Conservation (phyloP, 2,329 filamentous ascomycete genomes). For the Gnomoniopsis smithogilvyi region DNA sequence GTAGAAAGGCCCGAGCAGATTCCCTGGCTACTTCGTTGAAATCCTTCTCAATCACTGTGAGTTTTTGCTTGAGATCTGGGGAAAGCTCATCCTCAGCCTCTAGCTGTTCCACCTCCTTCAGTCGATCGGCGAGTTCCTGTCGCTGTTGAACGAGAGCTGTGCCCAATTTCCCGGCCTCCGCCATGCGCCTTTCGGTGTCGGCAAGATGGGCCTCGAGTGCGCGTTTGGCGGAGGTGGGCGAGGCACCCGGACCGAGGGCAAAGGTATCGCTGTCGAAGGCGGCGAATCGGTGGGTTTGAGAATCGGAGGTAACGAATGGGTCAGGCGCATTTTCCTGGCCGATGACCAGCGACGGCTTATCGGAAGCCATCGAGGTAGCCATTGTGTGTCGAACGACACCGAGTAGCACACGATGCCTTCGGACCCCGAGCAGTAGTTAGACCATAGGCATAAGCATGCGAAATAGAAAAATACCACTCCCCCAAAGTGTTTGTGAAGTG, state of each 20-base stretch:
- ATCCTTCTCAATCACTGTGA: slow-evolving; percentile 86
- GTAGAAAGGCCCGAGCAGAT: slow-evolving; percentile 82
- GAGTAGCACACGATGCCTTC: slow-evolving; percentile 16
- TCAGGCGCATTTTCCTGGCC: slow-evolving; percentile 42
- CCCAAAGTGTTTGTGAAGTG: neutral
- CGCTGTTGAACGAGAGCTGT: slow-evolving; percentile 85
- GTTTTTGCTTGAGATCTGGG: slow-evolving; percentile 76
- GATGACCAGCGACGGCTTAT: slow-evolving; percentile 37
- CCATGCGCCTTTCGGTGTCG: slow-evolving; percentile 87
- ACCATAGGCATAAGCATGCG: slow-evolving; percentile 10
- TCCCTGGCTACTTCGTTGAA: slow-evolving; percentile 93
- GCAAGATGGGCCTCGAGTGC: slow-evolving; percentile 87
- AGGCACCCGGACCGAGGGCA: slow-evolving; percentile 70
- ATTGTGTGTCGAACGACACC: slow-evolving; percentile 28
- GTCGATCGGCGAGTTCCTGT: slow-evolving; percentile 73
- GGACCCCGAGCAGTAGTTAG: slow-evolving; percentile 12
- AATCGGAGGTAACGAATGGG: slow-evolving; percentile 51
- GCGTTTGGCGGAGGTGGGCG: slow-evolving; percentile 81
- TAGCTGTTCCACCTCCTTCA: slow-evolving; percentile 80
- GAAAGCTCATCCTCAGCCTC: slow-evolving; percentile 75
- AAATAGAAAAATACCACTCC: neutral
- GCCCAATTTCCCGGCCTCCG: slow-evolving; percentile 86
- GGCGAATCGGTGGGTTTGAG: slow-evolving; percentile 67
- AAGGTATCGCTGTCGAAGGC: slow-evolving; percentile 80
- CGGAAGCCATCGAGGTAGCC: slow-evolving; percentile 41